A percentile compares a stretch with the other conserved stretches of the same genome.
Conservation (phyloP, 805 yeast genomes). For the Yamadazyma akitaensis region DNA sequence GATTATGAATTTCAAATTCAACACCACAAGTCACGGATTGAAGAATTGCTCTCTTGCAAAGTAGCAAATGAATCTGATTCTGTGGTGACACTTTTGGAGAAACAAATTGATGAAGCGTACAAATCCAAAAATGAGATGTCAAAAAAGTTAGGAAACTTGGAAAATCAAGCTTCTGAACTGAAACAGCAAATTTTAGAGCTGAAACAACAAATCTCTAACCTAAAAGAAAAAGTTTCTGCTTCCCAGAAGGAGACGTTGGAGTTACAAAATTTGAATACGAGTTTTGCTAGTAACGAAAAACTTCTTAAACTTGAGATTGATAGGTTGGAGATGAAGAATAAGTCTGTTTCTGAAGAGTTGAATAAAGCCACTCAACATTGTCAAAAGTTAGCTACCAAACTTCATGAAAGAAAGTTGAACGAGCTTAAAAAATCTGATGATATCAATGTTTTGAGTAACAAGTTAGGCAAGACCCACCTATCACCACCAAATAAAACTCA, state of each 20-base stretch:
- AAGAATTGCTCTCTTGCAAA: constrained; percentile 15
- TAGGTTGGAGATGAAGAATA: constrained; percentile 26
- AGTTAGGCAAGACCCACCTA: constrained; percentile 21
- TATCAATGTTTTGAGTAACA: constrained; percentile 26
- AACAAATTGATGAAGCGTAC: constrained; percentile 31
- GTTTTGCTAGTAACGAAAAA: constrained; percentile 29
- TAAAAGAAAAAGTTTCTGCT: constrained; percentile 19
- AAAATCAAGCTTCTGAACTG: constrained; percentile 6
- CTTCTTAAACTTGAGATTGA: constrained; percentile 26
- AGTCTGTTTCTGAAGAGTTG: constrained; percentile 29
- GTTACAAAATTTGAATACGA: constrained; percentile 22
- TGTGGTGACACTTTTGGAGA: constrained; percentile 26
- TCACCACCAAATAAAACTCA: constrained; percentile 7
- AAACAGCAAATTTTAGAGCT: constrained; percentile 15
- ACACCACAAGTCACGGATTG: constrained; percentile 28
- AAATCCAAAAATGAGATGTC: constrained; percentile 5
- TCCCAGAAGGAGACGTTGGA: constrained; percentile 23
- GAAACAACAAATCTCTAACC: background rate
- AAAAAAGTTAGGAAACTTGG: background rate
- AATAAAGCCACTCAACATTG: constrained; percentile 26
- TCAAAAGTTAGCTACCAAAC: constrained; percentile 26
- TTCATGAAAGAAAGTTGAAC: constrained; percentile 14
- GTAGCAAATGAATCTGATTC: constrained; percentile 8
- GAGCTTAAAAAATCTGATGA: constrained; percentile 17
- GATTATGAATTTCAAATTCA: constrained; percentile 34